These are phyloP conservation scores for Macrophomina pseudophaseolina DNA, from an alignment of 2,329 filamentous ascomycete genomes.

Conservation along the genomic window DNA sequence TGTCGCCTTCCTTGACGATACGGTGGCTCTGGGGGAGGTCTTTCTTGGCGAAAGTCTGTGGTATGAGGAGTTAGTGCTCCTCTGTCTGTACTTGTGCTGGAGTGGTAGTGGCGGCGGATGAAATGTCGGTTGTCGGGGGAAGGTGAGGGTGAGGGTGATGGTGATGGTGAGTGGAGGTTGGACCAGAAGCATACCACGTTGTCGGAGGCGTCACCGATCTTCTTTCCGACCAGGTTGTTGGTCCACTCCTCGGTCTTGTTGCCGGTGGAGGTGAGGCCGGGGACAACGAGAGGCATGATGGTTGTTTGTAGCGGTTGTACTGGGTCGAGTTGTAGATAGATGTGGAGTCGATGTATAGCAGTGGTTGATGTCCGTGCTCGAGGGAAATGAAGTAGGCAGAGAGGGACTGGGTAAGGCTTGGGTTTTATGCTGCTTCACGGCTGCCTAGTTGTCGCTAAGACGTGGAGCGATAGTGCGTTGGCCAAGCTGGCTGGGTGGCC, in stretches of 20 bases:
- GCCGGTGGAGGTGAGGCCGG: conserved; percentile 48
- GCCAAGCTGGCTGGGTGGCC: background rate
- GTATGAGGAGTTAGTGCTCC: background rate
- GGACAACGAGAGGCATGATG: conserved; percentile 58
- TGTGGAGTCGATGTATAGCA: background rate
- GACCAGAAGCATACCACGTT: conserved; percentile 45
- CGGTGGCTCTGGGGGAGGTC: conserved; percentile 56
- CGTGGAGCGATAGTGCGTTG: conserved; percentile 1
- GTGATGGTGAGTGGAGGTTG: too few relatives aligned
- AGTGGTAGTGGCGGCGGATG: background rate
- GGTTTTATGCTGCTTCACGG: background rate
- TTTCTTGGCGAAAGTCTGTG: conserved; percentile 56
- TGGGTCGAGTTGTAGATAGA: background rate
- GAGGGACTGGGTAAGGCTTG: background rate
- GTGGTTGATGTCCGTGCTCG: conserved; percentile 1
- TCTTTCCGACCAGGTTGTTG: conserved; percentile 58
- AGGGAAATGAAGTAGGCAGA: background rate
- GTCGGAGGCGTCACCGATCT: conserved; percentile 53
- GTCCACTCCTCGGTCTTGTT: conserved; percentile 51
- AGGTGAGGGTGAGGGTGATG: too few relatives aligned
- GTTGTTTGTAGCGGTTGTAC: background rate
- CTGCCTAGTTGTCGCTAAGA: background rate
- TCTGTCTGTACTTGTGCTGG: background rate
- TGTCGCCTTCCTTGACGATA: conserved; percentile 52
- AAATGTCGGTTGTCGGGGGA: background rate